Percentiles rank a stretch among this genome's conserved stretches.
These are phyloP conservation scores for Physcomitrellopsis africana DNA, from an alignment of 225 moss, liverwort and hornwort species.

Conservation along the genomic window DNA sequence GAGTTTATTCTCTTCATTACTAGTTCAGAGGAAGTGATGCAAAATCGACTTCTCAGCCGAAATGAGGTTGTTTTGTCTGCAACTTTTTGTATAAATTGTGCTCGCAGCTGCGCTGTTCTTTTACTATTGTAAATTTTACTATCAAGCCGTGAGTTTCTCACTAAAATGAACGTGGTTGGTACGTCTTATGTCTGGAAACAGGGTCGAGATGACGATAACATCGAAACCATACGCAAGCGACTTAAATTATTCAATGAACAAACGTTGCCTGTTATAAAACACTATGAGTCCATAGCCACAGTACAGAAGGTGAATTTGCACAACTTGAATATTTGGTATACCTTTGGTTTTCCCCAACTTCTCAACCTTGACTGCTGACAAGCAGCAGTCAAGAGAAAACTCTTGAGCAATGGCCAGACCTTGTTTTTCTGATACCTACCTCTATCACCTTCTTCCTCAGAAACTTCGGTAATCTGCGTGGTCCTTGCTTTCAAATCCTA, in stretches of 20 bases:
- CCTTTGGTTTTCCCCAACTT: background rate
- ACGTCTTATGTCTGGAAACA: slow-evolving; percentile 27
- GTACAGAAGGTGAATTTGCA: slow-evolving; percentile 69
- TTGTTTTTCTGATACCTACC: background rate
- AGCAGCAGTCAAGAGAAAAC: too few relatives aligned
- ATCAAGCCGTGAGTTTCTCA: background rate
- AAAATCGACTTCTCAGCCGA: slow-evolving; percentile 76
- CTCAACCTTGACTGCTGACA: background rate
- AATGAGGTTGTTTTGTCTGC: slow-evolving; percentile 60
- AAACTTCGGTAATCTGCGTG: background rate
- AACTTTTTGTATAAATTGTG: background rate
- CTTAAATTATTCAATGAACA: slow-evolving; percentile 84
- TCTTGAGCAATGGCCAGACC: background rate
- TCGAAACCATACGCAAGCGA: slow-evolving; percentile 88
- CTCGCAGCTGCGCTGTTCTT: background rate
- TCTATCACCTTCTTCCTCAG: background rate
- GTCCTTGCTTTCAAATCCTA: background rate
- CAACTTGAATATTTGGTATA: background rate
- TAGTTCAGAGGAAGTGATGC: slow-evolving; percentile 83
- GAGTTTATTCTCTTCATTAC: slow-evolving; percentile 94
- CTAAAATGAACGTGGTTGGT: slow-evolving; percentile 9
- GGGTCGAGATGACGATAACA: slow-evolving; percentile 97
- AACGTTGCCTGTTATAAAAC: slow-evolving; percentile 83
- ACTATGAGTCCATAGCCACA: slow-evolving; percentile 78
- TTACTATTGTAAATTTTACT: slow-evolving; percentile 1